Base-by-base conservation (phyloP, 2,329 filamentous ascomycete species). In the Diaporthe sp. region DNA sequence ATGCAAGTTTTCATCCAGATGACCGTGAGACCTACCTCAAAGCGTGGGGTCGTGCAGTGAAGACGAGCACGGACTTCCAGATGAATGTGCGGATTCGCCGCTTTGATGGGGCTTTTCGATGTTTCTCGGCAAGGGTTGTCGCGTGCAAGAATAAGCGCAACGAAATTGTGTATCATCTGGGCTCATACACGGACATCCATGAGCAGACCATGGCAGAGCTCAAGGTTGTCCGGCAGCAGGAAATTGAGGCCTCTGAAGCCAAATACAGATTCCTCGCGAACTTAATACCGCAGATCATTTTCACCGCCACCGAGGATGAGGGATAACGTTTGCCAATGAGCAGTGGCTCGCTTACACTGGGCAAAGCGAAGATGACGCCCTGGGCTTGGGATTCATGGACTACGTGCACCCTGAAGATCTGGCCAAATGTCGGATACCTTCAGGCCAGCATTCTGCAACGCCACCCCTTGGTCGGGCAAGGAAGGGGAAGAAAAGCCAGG, bases 171-270 rank as follows among this genome's bases (percentile, higher is more conserved):
- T 94, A 98, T 79, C 98, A 97, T 88, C 94, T 98, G 71, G 97
- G 97, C 3, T 98, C 96, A 0, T 98, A 98, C 80, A 97, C 98
- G 91, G 97, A 99, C 78, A 97, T 98, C 74, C 97, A 99, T 79
- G 97, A 99, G 78, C 96, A 98, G 82, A 95, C 97, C 79, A 92
- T 97, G 77, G 95, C 96, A 1, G 96, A 98, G 83, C 85, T 97
- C 42, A 96, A 96, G 80, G 94, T 95, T 1, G 92, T 94, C 1
- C 91, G 95, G 63, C 95, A 98, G 81, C 92, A 97, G 79, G 94
- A 98, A 81, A 96, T 96, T n/a, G 96, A 96, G 80, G 94, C 94
- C 1, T 98, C 94, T 0, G 96, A 99, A 81, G 95, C 94, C 2
- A 98, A 98, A 82, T 97, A 98, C 81, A 91, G 95, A 50, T 92